These are phyloP conservation scores for Jatropha multifida DNA, from an alignment of 441 rosid genomes.

Conservation along the genomic window DNA sequence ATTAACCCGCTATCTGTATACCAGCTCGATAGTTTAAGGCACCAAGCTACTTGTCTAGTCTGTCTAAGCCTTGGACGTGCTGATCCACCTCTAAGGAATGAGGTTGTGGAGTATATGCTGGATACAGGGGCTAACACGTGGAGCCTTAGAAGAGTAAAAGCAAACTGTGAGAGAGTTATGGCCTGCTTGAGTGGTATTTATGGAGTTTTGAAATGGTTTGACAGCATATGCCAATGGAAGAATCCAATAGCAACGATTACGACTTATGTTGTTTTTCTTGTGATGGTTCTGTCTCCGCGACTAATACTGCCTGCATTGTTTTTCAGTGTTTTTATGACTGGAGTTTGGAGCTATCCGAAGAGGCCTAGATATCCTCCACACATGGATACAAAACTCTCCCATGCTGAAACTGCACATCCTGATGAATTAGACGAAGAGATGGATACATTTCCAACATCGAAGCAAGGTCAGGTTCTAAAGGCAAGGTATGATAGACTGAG, in stretches of 20 bases:
- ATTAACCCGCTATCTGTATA: conserved; percentile 1
- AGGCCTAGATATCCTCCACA: conserved; percentile 55
- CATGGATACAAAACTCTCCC: conserved; percentile 55
- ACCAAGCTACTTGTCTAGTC: neutral
- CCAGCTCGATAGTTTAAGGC: conserved; percentile 3
- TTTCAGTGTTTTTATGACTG: neutral
- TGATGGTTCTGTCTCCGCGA: conserved; percentile 2
- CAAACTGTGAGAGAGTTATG: conserved; percentile 2
- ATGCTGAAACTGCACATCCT: conserved; percentile 42
- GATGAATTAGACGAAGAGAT: conserved; percentile 63
- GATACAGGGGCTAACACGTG: neutral
- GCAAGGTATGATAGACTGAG: conserved; percentile 54
- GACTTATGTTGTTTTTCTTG: neutral
- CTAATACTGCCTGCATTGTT: conserved; percentile 2
- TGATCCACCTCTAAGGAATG: neutral
- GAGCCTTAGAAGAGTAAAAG: conserved; percentile 9
- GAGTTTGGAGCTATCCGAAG: conserved; percentile 9
- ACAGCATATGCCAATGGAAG: conserved; percentile 11
- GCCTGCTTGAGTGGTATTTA: conserved; percentile 8
- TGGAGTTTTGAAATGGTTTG: conserved; percentile 17
- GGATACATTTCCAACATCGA: conserved; percentile 42
- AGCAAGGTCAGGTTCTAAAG: conserved; percentile 35
- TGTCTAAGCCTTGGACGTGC: neutral
- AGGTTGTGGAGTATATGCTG: conserved; percentile 13
- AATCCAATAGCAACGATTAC: conserved; percentile 2